Conservation (phyloP, 2,329 filamentous ascomycete species). For the Hyphodiscus sp. region DNA sequence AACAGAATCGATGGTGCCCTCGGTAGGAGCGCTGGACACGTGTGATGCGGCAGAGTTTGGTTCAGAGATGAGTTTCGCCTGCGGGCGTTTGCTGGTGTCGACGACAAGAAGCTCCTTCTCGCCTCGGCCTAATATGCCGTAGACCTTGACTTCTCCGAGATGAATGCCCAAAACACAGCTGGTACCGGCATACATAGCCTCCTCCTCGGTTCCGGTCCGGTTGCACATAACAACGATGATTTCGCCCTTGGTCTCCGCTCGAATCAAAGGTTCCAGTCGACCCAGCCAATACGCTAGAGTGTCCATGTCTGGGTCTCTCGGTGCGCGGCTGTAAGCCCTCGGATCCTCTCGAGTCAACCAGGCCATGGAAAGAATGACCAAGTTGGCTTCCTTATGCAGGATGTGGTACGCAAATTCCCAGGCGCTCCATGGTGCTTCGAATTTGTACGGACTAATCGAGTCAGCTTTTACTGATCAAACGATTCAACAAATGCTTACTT, state of each 20-base stretch:
- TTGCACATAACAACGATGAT: conserved; percentile 67
- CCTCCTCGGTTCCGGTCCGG: conserved; percentile 58
- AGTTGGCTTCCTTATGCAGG: conserved; percentile 46
- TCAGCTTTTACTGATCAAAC: too few species aligned
- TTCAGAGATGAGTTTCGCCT: conserved; percentile 21
- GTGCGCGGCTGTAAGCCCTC: conserved; percentile 39
- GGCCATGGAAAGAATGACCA: conserved; percentile 71
- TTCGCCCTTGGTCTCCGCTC: conserved; percentile 45
- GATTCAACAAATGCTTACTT: conserved; percentile 45
- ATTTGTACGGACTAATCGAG: conserved; percentile 39
- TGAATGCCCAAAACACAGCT: conserved; percentile 64
- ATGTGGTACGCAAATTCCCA: conserved; percentile 48
- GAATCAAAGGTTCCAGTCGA: conserved; percentile 60
- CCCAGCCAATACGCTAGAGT: conserved; percentile 71
- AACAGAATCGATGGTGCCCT: too few species aligned
- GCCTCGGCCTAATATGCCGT: conserved; percentile 63
- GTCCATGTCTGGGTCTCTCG: conserved; percentile 60
- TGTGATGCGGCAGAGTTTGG: conserved; percentile 11
- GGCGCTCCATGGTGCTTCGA: conserved; percentile 42
- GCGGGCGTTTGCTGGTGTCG: conserved; percentile 39
- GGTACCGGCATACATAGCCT: conserved; percentile 65
- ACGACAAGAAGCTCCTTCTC: conserved; percentile 63
- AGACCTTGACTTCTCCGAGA: conserved; percentile 59
- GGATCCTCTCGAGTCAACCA: conserved; percentile 60
- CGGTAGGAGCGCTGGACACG: too few species aligned